These are phyloP conservation scores for Entomortierella beljakovae DNA, from an alignment of 192 early-diverging fungal genomes.

Conservation along the genomic window DNA sequence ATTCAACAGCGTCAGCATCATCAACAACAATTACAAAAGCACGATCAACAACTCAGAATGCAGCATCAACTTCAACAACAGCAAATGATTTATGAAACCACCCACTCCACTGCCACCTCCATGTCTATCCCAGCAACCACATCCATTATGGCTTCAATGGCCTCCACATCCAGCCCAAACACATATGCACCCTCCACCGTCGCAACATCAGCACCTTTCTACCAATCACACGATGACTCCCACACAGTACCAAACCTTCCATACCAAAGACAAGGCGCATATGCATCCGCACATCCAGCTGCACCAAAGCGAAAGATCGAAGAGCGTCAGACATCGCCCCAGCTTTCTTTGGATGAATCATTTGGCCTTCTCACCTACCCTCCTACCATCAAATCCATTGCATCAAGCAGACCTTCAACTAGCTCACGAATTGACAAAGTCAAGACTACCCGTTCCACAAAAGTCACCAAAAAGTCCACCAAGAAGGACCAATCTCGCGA, in stretches of 20 bases:
- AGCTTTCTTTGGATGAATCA: background rate
- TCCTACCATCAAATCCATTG: conserved; percentile 5
- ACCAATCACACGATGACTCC: conserved; percentile 8
- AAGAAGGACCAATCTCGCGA: conserved; percentile 41
- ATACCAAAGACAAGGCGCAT: conserved; percentile 5
- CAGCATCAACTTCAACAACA: conserved; percentile 30
- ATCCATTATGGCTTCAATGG: conserved; percentile 9
- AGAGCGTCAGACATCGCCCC: conserved; percentile 31
- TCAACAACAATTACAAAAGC: conserved; percentile 33
- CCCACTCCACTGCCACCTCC: conserved; percentile 11
- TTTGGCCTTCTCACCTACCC: background rate
- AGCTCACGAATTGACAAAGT: conserved; percentile 52
- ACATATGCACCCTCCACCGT: conserved; percentile 4
- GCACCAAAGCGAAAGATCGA: conserved; percentile 50
- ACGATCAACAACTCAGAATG: conserved; percentile 26
- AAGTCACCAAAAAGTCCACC: conserved; percentile 18
- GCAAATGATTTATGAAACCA: conserved; percentile 28
- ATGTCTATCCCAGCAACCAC: conserved; percentile 31
- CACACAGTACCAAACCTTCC: background rate
- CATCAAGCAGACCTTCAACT: conserved; percentile 30
- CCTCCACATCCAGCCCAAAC: background rate
- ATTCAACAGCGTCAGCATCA: conserved; percentile 48
- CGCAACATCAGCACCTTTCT: conserved; percentile 30
- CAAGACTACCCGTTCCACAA: conserved; percentile 42
- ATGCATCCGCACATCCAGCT: conserved; percentile 42